A percentile compares a stretch with the other conserved stretches of the same genome.
These are phyloP conservation scores for Decorospora gaudefroyi DNA, from an alignment of 2,329 filamentous ascomycete genomes.

Conservation along the genomic window DNA sequence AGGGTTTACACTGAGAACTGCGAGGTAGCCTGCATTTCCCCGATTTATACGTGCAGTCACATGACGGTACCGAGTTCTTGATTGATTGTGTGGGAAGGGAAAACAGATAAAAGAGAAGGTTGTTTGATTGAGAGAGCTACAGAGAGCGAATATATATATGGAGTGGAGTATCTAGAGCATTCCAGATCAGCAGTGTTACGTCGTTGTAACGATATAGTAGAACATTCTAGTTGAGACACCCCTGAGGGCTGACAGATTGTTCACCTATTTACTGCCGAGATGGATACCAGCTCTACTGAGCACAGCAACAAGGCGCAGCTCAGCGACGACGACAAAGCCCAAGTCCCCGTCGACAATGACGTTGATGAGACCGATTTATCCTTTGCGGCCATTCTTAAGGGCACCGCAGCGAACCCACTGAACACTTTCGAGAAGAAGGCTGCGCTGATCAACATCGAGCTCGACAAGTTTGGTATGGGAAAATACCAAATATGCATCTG, in stretches of 20 bases:
- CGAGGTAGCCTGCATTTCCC: constrained; percentile 6
- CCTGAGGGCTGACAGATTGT: too few species aligned
- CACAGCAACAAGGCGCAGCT: constrained; percentile 1
- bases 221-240: too few species aligned
- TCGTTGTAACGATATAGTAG: too few species aligned
- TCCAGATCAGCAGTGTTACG: too few species aligned
- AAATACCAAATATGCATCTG: constrained; percentile 40
- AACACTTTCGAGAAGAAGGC: constrained; percentile 39
- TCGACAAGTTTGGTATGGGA: constrained; percentile 39
- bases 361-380: constrained; percentile 31
- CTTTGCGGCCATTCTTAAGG: constrained; percentile 33
- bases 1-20: constrained; percentile 1
- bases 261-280: background rate
- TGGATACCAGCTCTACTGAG: constrained; percentile 9
- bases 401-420: constrained; percentile 33
- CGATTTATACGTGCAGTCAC: constrained; percentile 10
- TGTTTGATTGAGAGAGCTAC: too few species aligned
- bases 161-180: too few species aligned
- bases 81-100: too few species aligned
- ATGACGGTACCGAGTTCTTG: constrained; percentile 2
- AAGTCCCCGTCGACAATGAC: constrained; percentile 37
- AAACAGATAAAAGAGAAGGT: too few species aligned
- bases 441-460: constrained; percentile 38
- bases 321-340: constrained; percentile 10
- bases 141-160: too few species aligned